Evolutionary conservation across 1,284 basidiomycete genomes (phyloP), one percentile per base, ranked within the genome.

Genomic region (Laetiporus sulphureus): DNA sequence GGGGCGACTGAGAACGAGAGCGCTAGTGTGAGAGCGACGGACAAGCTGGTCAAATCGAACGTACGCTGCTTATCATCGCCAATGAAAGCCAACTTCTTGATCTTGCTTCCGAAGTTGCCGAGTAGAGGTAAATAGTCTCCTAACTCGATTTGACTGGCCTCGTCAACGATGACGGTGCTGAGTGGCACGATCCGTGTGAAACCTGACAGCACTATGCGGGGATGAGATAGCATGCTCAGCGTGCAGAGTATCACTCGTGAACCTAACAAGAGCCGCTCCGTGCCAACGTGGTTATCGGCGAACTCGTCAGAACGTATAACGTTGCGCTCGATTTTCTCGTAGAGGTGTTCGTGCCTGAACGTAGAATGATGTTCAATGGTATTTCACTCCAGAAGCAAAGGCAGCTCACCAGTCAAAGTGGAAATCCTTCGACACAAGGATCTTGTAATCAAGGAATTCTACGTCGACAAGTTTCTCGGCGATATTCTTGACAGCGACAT

Each of bases 291-390:
- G 25, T 51, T 41, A 11, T 36, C 42, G 3, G 38, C 42, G 27
- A 81, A 75, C 0, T 53, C 46, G 38, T 76, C 66, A 2, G 79
- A 77, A 15, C 65, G 60, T 38, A 87, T 76, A 16, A 83, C 49
- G 32, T 69, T 62, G 0, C 48, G 16, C 27, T 60, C 44, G 13
- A 77, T 55, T 20, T 62, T 48, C 16, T 56, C 47, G 54, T 87
- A 87, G 0, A 83, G 60, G 53, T 84, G 77, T 47, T 83, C 81
- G 57, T 87, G 81, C 83, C 84, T 86, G 36, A 38, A 46, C 31
- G n/a, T 31, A 21, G 36, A 36, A 4, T 18, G 18, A 32, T 35
- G 31, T 7, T 27, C 25, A 27, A 27, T 13, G 25, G 13, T 32
- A 32, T 31, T 23, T 19, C n/a, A 18, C 16, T 11, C n/a, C 3